These are phyloP conservation scores for Aquilaria sinensis DNA, from an alignment of 345 rosid species.

Conservation along the genomic window DNA sequence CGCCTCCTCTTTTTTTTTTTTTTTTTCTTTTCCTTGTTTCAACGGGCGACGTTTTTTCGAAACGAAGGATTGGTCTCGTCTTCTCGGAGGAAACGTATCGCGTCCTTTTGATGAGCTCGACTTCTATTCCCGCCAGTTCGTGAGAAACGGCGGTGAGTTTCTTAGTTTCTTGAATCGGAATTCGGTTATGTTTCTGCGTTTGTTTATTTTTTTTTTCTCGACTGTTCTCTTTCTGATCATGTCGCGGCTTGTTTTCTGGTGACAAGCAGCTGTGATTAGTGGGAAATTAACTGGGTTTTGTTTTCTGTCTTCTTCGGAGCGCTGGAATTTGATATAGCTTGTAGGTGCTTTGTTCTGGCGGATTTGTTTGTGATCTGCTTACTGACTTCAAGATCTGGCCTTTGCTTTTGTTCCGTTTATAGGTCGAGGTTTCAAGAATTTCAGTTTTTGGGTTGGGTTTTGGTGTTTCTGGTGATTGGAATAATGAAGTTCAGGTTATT, in stretches of 20 bases:
- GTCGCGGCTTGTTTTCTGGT: slow-evolving; percentile 14
- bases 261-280: slow-evolving; percentile 21
- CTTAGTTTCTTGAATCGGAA: slow-evolving; percentile 2
- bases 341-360: slow-evolving; percentile 2
- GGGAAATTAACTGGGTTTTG: slow-evolving; percentile 13
- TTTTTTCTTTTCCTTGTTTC: slow-evolving; percentile 46
- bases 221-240: slow-evolving; percentile 17
- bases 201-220: slow-evolving; percentile 1
- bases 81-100: background rate
- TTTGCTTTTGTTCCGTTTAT: slow-evolving; percentile 20
- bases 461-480: slow-evolving; percentile 10
- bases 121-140: slow-evolving; percentile 55
- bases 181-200: background rate
- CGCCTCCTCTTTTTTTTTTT: slow-evolving; percentile 17
- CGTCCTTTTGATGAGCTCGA: slow-evolving; percentile 33
- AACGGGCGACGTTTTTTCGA: slow-evolving; percentile 84
- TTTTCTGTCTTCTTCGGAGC: slow-evolving; percentile 14
- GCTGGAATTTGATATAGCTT: slow-evolving; percentile 21
- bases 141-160: slow-evolving; percentile 36
- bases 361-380: slow-evolving; percentile 20
- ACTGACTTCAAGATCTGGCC: slow-evolving; percentile 46
- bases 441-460: no score
- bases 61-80: slow-evolving; percentile 23
- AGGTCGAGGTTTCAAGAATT: slow-evolving; percentile 16
- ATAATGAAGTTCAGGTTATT: slow-evolving; percentile 3